Conservation (phyloP, 75 land plant genomes). For the Gnetum montanum region DNA sequence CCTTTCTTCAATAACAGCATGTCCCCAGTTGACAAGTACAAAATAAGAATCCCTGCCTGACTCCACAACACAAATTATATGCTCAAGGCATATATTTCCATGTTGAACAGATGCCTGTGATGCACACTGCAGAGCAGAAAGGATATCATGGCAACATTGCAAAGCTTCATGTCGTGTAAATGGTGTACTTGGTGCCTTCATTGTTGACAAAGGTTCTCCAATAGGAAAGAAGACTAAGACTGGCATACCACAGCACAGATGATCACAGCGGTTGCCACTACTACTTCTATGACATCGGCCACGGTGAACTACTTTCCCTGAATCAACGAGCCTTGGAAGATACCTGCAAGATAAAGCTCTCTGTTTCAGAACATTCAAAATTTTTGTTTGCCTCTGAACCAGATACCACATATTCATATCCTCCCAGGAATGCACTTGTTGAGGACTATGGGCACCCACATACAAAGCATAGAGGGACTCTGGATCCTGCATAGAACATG, state of each 20-base stretch:
- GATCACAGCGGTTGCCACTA: slow-evolving; percentile 51
- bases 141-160: slow-evolving; percentile 56
- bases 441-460: slow-evolving; percentile 70
- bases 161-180: slow-evolving; percentile 42
- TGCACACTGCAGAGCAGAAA: slow-evolving; percentile 46
- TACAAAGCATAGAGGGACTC: slow-evolving; percentile 38
- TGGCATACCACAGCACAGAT: slow-evolving; percentile 83
- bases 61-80: slow-evolving; percentile 31
- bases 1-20: slow-evolving; percentile 61
- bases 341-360: slow-evolving; percentile 64
- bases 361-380: slow-evolving; percentile 60
- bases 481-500: slow-evolving; percentile 51
- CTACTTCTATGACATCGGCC: slow-evolving; percentile 60
- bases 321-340: slow-evolving; percentile 70
- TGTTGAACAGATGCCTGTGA: slow-evolving; percentile 41
- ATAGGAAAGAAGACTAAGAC: slow-evolving; percentile 61
- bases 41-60: slow-evolving; percentile 31
- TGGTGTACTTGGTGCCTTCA: slow-evolving; percentile 30
- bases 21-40: slow-evolving; percentile 71
- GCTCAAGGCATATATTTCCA: slow-evolving; percentile 63
- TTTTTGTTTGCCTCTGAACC: slow-evolving; percentile 76
- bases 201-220: slow-evolving; percentile 47
- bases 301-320: slow-evolving; percentile 85
- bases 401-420: slow-evolving; percentile 81
- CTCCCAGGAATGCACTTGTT: slow-evolving; percentile 71